Conservation (phyloP, 306 rosid species). For the Ceratonia siliqua region DNA sequence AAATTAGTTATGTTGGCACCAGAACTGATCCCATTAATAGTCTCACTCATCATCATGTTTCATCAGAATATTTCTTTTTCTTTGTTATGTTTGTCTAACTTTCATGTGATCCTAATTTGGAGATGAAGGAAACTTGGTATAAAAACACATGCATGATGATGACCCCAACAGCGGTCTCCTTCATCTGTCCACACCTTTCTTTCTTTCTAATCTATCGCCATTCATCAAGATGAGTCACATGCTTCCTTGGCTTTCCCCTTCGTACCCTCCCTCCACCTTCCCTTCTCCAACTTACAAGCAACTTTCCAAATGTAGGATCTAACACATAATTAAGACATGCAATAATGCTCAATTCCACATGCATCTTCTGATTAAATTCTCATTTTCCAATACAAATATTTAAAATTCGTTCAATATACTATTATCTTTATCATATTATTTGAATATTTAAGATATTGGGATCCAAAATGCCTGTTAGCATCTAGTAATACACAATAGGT, state of each 20-base stretch:
- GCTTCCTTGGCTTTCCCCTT: constrained; percentile 48
- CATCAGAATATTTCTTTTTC: neutral
- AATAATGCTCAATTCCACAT: constrained; percentile 46
- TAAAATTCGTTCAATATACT: too few relatives aligned
- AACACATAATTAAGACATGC: constrained; percentile 47
- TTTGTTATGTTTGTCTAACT: neutral
- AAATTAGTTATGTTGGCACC: too few relatives aligned
- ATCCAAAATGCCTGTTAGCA: too few relatives aligned
- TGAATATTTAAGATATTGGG: too few relatives aligned
- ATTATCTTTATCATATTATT: too few relatives aligned
- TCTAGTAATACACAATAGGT: too few relatives aligned
- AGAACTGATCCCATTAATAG: neutral
- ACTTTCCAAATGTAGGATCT: constrained; percentile 46
- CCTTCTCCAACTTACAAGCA: constrained; percentile 57
- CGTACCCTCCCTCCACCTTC: constrained; percentile 34
- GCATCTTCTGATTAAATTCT: constrained; percentile 45
- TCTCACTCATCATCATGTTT: neutral
- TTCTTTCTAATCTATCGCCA: constrained; percentile 60
- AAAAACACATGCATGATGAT: constrained; percentile 46
- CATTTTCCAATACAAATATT: constrained; percentile 44
- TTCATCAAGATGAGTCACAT: constrained; percentile 71
- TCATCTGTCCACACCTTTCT: constrained; percentile 52
- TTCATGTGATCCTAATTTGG: constrained; percentile 47
- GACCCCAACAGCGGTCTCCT: constrained; percentile 45
- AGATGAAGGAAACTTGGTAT: constrained; percentile 51